Percentiles rank a stretch among this genome's conserved stretches.
These are phyloP conservation scores for Clohesyomyces aquaticus DNA, from an alignment of 495 filamentous ascomycete species.

Conservation along the genomic window DNA sequence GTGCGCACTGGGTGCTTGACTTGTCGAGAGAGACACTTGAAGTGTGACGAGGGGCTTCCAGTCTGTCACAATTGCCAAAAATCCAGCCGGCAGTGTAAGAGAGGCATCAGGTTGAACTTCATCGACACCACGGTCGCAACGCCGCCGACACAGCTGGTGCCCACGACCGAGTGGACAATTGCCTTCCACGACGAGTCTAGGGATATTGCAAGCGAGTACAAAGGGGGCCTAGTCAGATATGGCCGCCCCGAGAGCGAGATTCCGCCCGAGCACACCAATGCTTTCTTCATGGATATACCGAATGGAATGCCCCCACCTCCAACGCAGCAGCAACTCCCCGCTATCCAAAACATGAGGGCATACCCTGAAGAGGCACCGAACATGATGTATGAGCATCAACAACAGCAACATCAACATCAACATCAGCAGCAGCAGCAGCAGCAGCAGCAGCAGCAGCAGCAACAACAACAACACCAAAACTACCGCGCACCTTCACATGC, in stretches of 20 bases:
- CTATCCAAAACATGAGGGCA: constrained; percentile 49
- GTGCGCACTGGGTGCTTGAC: constrained; percentile 52
- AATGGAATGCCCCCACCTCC: constrained; percentile 45
- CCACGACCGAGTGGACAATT: constrained; percentile 69
- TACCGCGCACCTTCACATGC: constrained; percentile 39
- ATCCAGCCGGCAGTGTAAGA: constrained; percentile 80
- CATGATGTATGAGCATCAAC: constrained; percentile 40
- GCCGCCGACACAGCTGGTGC: constrained; percentile 64
- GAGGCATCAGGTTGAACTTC: constrained; percentile 89
- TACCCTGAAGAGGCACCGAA: constrained; percentile 42
- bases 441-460: too few relatives aligned
- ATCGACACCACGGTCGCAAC: constrained; percentile 78
- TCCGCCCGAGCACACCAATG: constrained; percentile 61
- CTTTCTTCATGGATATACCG: constrained; percentile 52
- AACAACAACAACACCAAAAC: not conserved
- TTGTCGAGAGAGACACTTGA: constrained; percentile 61
- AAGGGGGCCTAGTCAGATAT: constrained; percentile 79
- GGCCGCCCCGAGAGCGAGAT: constrained; percentile 42
- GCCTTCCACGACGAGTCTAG: constrained; percentile 88
- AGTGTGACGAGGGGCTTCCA: constrained; percentile 82
- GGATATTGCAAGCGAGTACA: constrained; percentile 88
- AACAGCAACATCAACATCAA: too few relatives aligned
- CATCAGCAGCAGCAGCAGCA: too few relatives aligned
- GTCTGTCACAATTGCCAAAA: constrained; percentile 88
- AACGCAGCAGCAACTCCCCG: constrained; percentile 51